Evolutionary conservation across 768 basidiomycete species (phyloP), one percentile per base, ranked within the genome.

Genomic region (Strobilomyces confusus): DNA sequence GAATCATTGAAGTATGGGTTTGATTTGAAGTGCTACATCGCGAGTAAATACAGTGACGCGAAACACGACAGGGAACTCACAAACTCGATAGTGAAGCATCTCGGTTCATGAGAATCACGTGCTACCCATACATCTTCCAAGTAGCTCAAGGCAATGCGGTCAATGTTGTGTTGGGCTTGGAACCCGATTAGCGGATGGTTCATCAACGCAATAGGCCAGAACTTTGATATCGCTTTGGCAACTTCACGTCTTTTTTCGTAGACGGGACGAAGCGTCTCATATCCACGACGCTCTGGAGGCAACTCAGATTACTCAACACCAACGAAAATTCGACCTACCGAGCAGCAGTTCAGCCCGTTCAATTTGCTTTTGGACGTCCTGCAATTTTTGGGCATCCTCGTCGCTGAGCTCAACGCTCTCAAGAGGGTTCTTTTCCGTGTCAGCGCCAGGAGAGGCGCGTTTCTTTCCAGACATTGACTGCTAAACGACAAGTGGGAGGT

Each of bases 161-260:
- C 94, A 19, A 84, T 78, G 49, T 75, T 78, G 67, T 90, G 88
- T 64, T 87, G 85, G 30, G 77, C 78, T 67, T 86, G 81, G 60
- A 85, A 74, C 34, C 80, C 76, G 65, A 92, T 73, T 59, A 83
- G 61, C 44, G 66, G 60, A 70, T 89, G 75, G 73, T 90, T 88
- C 81, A 89, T 80, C 62, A 93, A 74, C 40, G 90, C 87, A 56
- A 87, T 79, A n/a, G 87, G 81, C 91, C 91, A 93, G 73, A 92
- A 92, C 65, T 85, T 86, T 51, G 78, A 69, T 65, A 93, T 89
- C 23, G 70, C 68, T 70, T 85, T 86, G 44, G 81, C 70, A 42
- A 84, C 71, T 54, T 75, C 76, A 45, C 89, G 86, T 60, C 91
- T 83, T 70, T 80, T 84, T 66, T 84, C 80, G 62, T 85, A 92